Evolutionary conservation across 768 basidiomycete species (phyloP), one percentile per base, ranked within the genome.

Genomic region (Lactarius indigo): DNA sequence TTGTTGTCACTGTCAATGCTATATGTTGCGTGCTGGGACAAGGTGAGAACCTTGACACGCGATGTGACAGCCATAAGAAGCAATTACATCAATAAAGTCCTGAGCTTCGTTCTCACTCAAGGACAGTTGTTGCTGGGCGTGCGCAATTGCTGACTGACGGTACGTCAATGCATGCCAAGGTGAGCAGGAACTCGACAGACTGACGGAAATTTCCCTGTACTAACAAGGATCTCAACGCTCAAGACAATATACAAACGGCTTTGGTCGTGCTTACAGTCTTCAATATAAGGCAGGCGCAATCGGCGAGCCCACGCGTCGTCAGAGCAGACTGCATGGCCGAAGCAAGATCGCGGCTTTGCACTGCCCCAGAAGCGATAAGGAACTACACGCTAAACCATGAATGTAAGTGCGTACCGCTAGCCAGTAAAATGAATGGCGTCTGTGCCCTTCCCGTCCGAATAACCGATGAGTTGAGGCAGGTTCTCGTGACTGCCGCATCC

Each of bases 381-480:
- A 15, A 41, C 15, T 7, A 33, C 23, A 30, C 5, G 15, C 3
- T 2, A 23, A 15, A 54, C 30, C 31, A 1, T n/a, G 9, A 7
- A 12, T 57, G 10, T 12, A 30, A 12, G 18, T 15, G 20, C 68
- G 18, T 61, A 82, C 84, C 81, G 60, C 82, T 81, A 1, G 83
- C 82, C 26, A 85, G 71, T n/a, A 85, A 66, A 59, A 85, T 81
- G 67, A 85, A 85, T 0, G 82, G 83, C 0, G 81, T 82, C 2
- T 78, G 78, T 0, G 79, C 74, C 74, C 41, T 79, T 75, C 18
- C 79, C 79, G 17, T 79, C 73, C 0, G 83, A 84, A 69, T 82
- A 82, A 1, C 84, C 83, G 8, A 83, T 66, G 78, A 85, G 79
- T 70, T 84, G 83, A 0, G 84, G 84, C 28, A 85, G 72, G 69